These are phyloP conservation scores for Apiospora arundinis DNA, from an alignment of 2,329 filamentous ascomycete species.

Conservation along the genomic window DNA sequence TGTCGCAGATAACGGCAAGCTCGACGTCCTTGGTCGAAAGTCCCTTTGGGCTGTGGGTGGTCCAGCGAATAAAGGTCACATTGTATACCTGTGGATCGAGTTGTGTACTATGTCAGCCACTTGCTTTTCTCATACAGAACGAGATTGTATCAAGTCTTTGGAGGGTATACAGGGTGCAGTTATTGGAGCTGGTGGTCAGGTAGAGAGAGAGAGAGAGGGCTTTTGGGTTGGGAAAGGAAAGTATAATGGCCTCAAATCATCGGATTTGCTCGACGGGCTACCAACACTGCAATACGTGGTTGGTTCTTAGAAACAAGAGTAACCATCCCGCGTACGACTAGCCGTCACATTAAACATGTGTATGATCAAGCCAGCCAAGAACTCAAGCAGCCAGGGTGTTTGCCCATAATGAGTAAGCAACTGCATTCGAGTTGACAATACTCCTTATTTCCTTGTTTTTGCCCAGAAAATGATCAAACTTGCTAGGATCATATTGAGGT, in stretches of 20 bases:
- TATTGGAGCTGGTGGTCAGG: not conserved
- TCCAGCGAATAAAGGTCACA: conserved; percentile 74
- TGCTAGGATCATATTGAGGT: not conserved
- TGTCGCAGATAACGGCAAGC: conserved; percentile 69
- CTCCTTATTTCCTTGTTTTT: not conserved
- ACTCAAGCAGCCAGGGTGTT: not conserved
- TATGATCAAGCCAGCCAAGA: not conserved
- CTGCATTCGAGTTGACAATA: not conserved
- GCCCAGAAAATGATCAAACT: not conserved
- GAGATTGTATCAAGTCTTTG: conserved; percentile 25
- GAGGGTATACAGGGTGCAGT: not conserved
- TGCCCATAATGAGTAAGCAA: conserved; percentile 18
- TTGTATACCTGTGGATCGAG: conserved; percentile 66
- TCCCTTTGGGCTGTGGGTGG: conserved; percentile 71
- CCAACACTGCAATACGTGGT: not conserved
- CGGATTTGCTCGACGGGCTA: not conserved
- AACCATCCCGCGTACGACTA: not conserved
- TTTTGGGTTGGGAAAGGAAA: not conserved
- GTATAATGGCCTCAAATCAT: not conserved
- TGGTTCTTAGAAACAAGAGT: not conserved
- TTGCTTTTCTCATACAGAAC: not conserved
- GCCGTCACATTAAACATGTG: not conserved
- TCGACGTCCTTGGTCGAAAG: conserved; percentile 68
- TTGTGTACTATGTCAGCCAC: not conserved
- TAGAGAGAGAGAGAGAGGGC: not conserved